Base-by-base conservation (phyloP, 371 early-diverging fungal species). In the Mortierella sp. region DNA sequence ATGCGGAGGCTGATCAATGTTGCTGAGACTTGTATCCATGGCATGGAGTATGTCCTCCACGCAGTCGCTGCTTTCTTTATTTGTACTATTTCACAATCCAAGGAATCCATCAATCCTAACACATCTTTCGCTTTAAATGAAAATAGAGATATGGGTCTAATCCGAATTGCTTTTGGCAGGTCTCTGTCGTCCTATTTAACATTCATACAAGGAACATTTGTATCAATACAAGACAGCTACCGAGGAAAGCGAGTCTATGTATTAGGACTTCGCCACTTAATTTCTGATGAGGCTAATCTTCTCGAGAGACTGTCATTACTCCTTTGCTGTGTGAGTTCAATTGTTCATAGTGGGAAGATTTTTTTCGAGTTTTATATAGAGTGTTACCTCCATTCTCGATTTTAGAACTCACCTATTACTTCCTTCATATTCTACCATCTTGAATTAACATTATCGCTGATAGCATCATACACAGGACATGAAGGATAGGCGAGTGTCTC, bases 161-260 rank as follows among this genome's bases (percentile, higher is more conserved):
- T 80, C 44, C 82, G 86, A 1, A 69, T 83, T 7, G 86, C 88
- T 2, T 87, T 87, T 62, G 85, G 82, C 11, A 83, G 81, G 28
- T 84, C 86, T 21, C 51, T 87, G 55, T 70, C 70, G 1, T 84
- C 85, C 6, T 62, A 85, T 11, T 63, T 80, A 46, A 64, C 83
- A 0, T 71, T 82, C 37, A 57, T 87, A 21, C 88, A 85, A 43
- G 75, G 83, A 16, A 58, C 81, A 0, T 59, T 86, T 1, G 59
- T 83, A 5, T 57, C 71, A 19, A 21, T 84, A 0, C 76, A 80
- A 61, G 72, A 77, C 3, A 28, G 53, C 48, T 55, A 64, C 7
- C 50, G 59, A 14, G 28, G 56, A 14, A 62, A 64, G 47, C 28
- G 19, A 4, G 57, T 65, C 23, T 71, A 80, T 1, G 52, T 88